These are phyloP conservation scores for Colletotrichum phormii DNA, from an alignment of 2,329 filamentous ascomycete genomes.

Conservation along the genomic window DNA sequence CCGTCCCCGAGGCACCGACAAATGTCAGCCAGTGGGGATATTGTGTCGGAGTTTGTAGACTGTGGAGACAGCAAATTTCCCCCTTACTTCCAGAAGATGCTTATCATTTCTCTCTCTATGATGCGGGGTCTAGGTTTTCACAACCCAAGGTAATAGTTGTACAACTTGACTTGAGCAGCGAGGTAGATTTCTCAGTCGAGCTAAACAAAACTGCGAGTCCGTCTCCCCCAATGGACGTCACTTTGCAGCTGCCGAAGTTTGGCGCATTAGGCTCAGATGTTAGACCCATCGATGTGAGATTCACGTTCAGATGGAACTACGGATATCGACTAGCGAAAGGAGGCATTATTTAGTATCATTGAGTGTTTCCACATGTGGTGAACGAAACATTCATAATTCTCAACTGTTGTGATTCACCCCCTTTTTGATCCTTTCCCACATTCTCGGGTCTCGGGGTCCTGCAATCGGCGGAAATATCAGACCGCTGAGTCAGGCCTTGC, in stretches of 20 bases:
- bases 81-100: neutral
- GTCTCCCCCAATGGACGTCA: slow-evolving; percentile 1
- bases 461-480: neutral
- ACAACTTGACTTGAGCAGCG: neutral
- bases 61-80: neutral
- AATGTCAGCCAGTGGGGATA: neutral
- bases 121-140: neutral
- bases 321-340: neutral
- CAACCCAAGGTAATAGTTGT: no score
- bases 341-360: neutral
- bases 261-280: neutral
- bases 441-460: slow-evolving; percentile 5
- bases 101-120: neutral
- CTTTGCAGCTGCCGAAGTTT: neutral
- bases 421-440: neutral
- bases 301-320: neutral
- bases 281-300: slow-evolving; percentile 11
- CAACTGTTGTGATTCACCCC: neutral
- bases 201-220: neutral
- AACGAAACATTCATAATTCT: neutral
- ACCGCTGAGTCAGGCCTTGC: slow-evolving; percentile 20
- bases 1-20: neutral
- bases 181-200: neutral
- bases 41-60: neutral
- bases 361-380: slow-evolving; percentile 13